phyloP scores from a whole-genome alignment of 2,329 filamentous ascomycete species.

The Cytospora mali region DNA sequence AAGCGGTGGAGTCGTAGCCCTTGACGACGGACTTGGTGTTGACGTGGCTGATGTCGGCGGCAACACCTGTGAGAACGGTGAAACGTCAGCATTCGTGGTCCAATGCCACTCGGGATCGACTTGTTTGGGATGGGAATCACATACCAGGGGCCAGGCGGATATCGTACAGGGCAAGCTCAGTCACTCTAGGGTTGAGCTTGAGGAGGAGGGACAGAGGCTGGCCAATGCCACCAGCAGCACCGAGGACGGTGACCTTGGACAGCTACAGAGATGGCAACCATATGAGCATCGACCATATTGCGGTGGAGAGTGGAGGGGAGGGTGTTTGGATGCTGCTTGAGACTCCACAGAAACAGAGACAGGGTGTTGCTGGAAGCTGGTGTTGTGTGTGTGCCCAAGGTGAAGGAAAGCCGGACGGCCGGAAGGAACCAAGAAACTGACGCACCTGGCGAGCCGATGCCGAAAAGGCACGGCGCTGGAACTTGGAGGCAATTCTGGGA shows the following conservation, averaged over 20 bases:
- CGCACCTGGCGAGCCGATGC: constrained; percentile 74
- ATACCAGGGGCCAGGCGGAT: constrained; percentile 91
- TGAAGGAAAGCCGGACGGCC: constrained; percentile 25
- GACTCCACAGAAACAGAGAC: constrained; percentile 13
- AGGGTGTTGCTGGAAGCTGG: not conserved
- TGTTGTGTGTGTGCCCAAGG: constrained; percentile 28
- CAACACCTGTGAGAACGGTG: constrained; percentile 70
- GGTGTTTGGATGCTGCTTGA: no score
- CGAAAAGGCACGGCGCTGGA: constrained; percentile 81
- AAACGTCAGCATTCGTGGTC: constrained; percentile 33
- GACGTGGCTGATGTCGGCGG: constrained; percentile 97
- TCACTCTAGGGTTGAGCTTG: constrained; percentile 97
- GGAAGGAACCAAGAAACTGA: constrained; percentile 22
- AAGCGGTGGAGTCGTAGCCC: constrained; percentile 79
- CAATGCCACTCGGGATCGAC: not conserved
- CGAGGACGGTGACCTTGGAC: constrained; percentile 96
- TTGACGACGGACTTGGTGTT: constrained; percentile 97
- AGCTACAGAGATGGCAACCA: constrained; percentile 59
- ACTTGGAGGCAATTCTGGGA: constrained; percentile 62
- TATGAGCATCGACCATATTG: constrained; percentile 22
- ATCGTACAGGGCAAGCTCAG: constrained; percentile 95
- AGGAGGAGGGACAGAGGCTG: constrained; percentile 96
- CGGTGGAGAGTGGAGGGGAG: no score
- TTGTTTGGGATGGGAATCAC: constrained; percentile 3
- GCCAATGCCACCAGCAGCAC: constrained; percentile 96